Conservation (phyloP, 2,329 filamentous ascomycete species). For the Alternaria postmessia region DNA sequence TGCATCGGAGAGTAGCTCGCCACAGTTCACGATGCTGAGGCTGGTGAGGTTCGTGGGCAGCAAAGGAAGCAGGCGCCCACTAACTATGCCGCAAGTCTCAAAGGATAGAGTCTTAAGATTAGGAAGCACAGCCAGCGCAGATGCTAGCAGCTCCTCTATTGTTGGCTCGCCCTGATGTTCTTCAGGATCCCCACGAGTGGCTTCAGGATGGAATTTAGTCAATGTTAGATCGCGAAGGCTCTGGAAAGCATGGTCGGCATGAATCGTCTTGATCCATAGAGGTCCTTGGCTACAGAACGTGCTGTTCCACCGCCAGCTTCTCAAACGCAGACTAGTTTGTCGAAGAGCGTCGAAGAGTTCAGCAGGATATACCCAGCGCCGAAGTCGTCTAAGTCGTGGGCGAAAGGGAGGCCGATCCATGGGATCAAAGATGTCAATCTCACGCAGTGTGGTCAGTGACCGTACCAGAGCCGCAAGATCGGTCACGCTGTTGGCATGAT, state of each 20-base stretch:
- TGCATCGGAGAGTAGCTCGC: conserved; percentile 73
- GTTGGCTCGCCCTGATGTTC: conserved; percentile 30
- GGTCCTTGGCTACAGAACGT: conserved; percentile 52
- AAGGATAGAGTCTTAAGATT: conserved; percentile 73
- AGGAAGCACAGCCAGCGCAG: conserved; percentile 66
- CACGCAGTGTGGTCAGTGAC: conserved; percentile 70
- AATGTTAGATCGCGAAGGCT: conserved; percentile 45
- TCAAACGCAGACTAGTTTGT: conserved; percentile 56
- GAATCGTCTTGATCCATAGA: conserved; percentile 54
- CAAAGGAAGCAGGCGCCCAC: conserved; percentile 70
- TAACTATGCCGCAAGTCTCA: conserved; percentile 76
- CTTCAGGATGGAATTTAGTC: conserved; percentile 44
- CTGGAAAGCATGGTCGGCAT: conserved; percentile 55
- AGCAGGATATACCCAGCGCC: conserved; percentile 73
- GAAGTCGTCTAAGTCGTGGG: conserved; percentile 59
- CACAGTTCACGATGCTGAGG: conserved; percentile 81
- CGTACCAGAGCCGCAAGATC: conserved; percentile 67
- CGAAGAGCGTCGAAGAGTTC: conserved; percentile 71
- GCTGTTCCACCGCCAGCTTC: conserved; percentile 65
- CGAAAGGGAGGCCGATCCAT: conserved; percentile 73
- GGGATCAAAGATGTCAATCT: conserved; percentile 76
- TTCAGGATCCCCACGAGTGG: conserved; percentile 21
- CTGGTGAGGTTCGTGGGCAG: conserved; percentile 72
- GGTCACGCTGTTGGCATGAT: conserved; percentile 62
- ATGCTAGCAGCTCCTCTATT: conserved; percentile 55